A percentile compares a stretch with the other conserved stretches of the same genome.
These are phyloP conservation scores for Malassezia equina DNA, from an alignment of 1,284 basidiomycete genomes.

Conservation along the genomic window DNA sequence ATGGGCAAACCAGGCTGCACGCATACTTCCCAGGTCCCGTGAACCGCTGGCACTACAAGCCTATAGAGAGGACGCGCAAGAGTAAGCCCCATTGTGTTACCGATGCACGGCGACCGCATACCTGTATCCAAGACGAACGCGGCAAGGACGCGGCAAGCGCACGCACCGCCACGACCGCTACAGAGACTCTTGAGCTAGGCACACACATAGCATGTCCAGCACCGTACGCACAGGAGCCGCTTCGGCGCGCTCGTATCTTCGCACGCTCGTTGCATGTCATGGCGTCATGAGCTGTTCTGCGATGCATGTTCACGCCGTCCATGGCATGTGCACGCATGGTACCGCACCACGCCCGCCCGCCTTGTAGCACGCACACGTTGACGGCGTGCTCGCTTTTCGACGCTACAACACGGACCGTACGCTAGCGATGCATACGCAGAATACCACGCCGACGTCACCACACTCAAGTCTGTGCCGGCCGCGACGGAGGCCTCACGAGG, in stretches of 20 bases:
- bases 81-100: conserved; percentile 22
- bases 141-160: conserved; percentile 1
- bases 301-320: background rate
- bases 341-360: background rate
- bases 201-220: background rate
- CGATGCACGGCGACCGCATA: conserved; percentile 19
- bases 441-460: background rate
- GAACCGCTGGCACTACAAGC: background rate
- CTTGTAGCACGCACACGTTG: background rate
- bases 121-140: conserved; percentile 17
- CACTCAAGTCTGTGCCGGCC: background rate
- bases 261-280: background rate
- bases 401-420: background rate
- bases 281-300: background rate
- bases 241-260: background rate
- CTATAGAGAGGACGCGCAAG: conserved; percentile 15
- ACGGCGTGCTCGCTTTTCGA: background rate
- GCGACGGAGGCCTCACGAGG: background rate
- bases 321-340: background rate
- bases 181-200: background rate
- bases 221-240: background rate
- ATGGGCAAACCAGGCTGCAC: background rate
- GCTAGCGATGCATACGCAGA: background rate
- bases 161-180: background rate
- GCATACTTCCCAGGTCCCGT: background rate